These are phyloP conservation scores for Eucalyptus viminalis DNA, from an alignment of 345 rosid genomes.

Conservation along the genomic window DNA sequence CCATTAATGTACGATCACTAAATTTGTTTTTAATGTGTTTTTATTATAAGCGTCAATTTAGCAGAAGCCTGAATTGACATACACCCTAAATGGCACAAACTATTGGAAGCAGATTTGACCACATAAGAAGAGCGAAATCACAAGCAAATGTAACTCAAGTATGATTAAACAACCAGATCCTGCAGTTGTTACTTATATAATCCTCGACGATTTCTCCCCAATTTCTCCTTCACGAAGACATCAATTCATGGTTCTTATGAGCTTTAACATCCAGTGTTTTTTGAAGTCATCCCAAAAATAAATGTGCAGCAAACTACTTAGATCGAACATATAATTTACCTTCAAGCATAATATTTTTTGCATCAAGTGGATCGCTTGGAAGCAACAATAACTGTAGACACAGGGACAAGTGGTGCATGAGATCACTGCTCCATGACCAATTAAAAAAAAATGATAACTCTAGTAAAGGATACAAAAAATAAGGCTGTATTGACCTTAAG, in stretches of 20 bases:
- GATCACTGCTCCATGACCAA: neutral
- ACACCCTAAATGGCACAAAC: neutral
- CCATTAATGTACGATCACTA: neutral
- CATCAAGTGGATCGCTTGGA: conserved; percentile 92
- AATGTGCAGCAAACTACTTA: neutral
- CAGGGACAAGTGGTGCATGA: neutral
- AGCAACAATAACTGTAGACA: conserved; percentile 52
- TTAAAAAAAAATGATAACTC: neutral
- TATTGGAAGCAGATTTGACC: neutral
- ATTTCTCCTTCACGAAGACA: neutral
- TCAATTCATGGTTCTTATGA: neutral
- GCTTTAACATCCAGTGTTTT: neutral
- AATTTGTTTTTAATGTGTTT: neutral
- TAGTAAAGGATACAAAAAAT: neutral
- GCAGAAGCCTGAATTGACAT: neutral
- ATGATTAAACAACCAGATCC: neutral
- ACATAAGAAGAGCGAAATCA: neutral
- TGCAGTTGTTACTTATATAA: neutral
- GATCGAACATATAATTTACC: conserved; percentile 22
- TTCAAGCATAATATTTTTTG: conserved; percentile 95
- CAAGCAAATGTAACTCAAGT: neutral
- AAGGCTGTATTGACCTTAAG: conserved; percentile 46
- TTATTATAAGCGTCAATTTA: neutral
- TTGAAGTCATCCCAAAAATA: neutral
- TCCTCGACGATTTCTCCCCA: neutral